These are phyloP conservation scores for Vaccinium myrtillus DNA, from an alignment of 148 eudicot genomes.

Conservation along the genomic window DNA sequence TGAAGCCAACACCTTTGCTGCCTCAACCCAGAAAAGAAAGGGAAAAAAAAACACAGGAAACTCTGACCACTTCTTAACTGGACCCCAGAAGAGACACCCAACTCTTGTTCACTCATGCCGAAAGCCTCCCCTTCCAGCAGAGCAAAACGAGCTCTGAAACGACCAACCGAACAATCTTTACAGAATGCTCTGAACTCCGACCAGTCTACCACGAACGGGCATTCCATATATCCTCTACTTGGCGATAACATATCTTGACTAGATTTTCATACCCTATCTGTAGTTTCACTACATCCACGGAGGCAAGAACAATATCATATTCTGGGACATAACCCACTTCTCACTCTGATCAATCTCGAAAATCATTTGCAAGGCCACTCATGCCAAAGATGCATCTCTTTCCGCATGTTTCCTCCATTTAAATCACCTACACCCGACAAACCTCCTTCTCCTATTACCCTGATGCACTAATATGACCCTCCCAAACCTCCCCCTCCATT, in stretches of 20 bases:
- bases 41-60: background rate
- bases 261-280: background rate
- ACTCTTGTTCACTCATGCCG: background rate
- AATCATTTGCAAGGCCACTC: background rate
- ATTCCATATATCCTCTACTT: background rate
- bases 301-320: background rate
- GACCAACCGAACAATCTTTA: background rate
- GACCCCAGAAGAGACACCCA: background rate
- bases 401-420: background rate
- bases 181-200: background rate
- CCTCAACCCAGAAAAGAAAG: background rate
- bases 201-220: background rate
- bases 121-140: background rate
- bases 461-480: background rate
- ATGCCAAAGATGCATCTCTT: background rate
- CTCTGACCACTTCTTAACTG: background rate
- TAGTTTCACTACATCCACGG: background rate
- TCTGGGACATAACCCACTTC: background rate
- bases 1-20: background rate
- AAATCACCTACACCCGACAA: background rate
- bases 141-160: background rate
- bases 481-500: background rate
- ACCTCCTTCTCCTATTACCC: background rate
- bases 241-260: background rate
- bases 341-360: background rate